Conservation (phyloP, 306 rosid species). For the Cicer pinnatifidum region DNA sequence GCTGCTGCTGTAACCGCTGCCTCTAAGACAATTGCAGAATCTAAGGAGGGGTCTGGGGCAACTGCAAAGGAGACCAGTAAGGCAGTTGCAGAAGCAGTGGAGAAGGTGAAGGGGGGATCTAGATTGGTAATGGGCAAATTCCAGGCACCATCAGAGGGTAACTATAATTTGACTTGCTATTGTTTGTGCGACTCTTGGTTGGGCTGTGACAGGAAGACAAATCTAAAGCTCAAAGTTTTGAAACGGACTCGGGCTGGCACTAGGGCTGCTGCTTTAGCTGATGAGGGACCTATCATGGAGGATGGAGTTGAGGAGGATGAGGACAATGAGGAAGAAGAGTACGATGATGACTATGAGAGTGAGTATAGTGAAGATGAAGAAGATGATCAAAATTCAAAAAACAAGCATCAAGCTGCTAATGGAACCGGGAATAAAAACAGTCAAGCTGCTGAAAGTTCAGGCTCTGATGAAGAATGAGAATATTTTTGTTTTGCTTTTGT, state of each 20-base stretch:
- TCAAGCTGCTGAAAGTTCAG: slow-evolving; percentile 49
- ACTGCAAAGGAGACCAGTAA: slow-evolving; percentile 70
- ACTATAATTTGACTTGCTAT: slow-evolving; percentile 79
- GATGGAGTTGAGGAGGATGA: slow-evolving; percentile 63
- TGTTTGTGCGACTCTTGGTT: slow-evolving; percentile 93
- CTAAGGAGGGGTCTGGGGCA: slow-evolving; percentile 92
- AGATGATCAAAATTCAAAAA: slow-evolving; percentile 55
- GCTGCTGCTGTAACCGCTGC: slow-evolving; percentile 81
- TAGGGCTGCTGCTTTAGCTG: slow-evolving; percentile 63
- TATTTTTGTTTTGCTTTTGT: not conserved
- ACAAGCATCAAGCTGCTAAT: slow-evolving; percentile 51
- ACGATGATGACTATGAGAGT: slow-evolving; percentile 60
- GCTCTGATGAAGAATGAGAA: slow-evolving; percentile 58
- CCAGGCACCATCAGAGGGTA: slow-evolving; percentile 94
- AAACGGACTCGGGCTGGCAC: slow-evolving; percentile 95
- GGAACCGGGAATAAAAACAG: slow-evolving; percentile 51
- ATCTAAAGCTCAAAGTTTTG: slow-evolving; percentile 74
- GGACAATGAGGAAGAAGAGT: slow-evolving; percentile 56
- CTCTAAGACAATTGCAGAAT: slow-evolving; percentile 89
- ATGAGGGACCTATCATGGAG: slow-evolving; percentile 61
- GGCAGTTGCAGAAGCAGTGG: slow-evolving; percentile 78
- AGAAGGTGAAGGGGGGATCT: slow-evolving; percentile 81
- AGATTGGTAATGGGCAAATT: slow-evolving; percentile 82
- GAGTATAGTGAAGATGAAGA: slow-evolving; percentile 64
- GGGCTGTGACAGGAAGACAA: slow-evolving; percentile 82